Percentiles rank a stretch among this genome's conserved stretches.
Conservation (phyloP, 345 rosid species). For the Aegle marmelos region DNA sequence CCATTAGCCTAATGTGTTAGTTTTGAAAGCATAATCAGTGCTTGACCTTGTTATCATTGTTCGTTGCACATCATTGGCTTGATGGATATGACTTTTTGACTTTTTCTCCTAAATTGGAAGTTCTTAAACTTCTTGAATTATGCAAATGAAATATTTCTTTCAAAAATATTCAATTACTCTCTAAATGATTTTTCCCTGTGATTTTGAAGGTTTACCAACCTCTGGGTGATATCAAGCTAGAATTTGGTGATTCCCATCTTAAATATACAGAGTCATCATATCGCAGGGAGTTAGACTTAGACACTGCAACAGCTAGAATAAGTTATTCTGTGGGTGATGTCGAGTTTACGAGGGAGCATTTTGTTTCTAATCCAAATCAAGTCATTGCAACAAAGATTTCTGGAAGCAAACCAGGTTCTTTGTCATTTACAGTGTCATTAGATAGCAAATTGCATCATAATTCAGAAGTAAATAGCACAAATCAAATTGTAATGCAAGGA, state of each 20-base stretch:
- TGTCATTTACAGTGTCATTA: constrained; percentile 66
- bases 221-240: constrained; percentile 79
- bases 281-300: constrained; percentile 77
- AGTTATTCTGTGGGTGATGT: constrained; percentile 62
- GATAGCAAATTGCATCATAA: constrained; percentile 62
- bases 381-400: constrained; percentile 62
- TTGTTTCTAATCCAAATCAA: constrained; percentile 70
- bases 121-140: background rate
- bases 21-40: background rate
- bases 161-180: background rate
- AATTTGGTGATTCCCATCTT: constrained; percentile 75
- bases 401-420: constrained; percentile 60
- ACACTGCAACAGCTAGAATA: constrained; percentile 63
- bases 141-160: background rate
- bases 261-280: constrained; percentile 55
- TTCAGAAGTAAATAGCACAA: constrained; percentile 41
- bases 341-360: constrained; percentile 65
- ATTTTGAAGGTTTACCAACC: constrained; percentile 68
- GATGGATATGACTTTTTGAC: background rate
- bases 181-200: constrained; percentile 15
- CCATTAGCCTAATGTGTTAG: background rate
- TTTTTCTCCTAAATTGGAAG: background rate
- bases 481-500: constrained; percentile 65
- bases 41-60: background rate
- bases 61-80: background rate